Conservation (phyloP, 2,329 filamentous ascomycete genomes). For the Beauveria scarabaeidicola region DNA sequence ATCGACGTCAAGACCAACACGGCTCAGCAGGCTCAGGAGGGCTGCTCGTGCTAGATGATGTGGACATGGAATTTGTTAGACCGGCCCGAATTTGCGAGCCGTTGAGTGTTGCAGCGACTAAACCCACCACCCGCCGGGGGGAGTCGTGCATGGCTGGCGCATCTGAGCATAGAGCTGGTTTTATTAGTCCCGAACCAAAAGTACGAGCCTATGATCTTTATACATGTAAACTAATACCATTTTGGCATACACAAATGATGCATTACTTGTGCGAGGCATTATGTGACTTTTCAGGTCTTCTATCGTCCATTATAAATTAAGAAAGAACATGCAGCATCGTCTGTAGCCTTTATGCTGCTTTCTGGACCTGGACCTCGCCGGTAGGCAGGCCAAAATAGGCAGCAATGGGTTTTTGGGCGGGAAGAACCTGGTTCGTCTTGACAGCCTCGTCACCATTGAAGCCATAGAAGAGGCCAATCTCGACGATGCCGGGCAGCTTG, state of each 20-base stretch:
- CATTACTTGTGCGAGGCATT: neutral
- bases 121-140: neutral
- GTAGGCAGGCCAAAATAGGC: conserved; percentile 92
- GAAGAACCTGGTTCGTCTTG: conserved; percentile 44
- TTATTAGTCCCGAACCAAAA: conserved; percentile 6
- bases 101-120: neutral
- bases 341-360: neutral
- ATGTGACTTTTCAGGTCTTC: neutral
- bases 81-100: neutral
- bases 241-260: conserved; percentile 7
- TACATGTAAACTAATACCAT: conserved; percentile 9
- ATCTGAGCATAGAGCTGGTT: conserved; percentile 9
- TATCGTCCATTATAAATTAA: neutral
- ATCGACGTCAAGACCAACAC: conserved; percentile 86
- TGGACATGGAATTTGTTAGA: neutral
- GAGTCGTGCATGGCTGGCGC: conserved; percentile 3
- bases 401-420: conserved; percentile 83
- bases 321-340: neutral
- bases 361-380: conserved; percentile 52
- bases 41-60: conserved; percentile 42
- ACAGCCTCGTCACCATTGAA: conserved; percentile 62
- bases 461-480: conserved; percentile 85
- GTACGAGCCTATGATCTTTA: conserved; percentile 12
- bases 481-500: conserved; percentile 75
- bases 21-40: conserved; percentile 60